These are phyloP conservation scores for Sesbania bispinosa DNA, from an alignment of 306 rosid genomes.

Conservation along the genomic window DNA sequence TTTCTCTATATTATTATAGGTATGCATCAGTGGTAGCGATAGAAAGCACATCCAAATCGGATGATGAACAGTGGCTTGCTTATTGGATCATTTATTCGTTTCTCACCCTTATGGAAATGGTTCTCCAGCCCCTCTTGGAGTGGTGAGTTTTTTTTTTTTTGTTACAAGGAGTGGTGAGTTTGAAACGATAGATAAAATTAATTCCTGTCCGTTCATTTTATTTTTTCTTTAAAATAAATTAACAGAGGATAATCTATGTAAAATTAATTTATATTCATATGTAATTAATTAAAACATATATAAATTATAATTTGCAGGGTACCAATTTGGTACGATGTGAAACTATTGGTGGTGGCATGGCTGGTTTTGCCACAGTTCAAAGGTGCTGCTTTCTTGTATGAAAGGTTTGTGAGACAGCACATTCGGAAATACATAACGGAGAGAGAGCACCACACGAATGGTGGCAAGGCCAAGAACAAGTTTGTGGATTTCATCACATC, in stretches of 20 bases:
- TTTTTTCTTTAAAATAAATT: neutral
- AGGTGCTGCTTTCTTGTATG: constrained; percentile 90
- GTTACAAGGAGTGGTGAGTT: too few species aligned
- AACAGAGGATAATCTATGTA: neutral
- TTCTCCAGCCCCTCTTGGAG: constrained; percentile 55
- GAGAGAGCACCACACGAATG: neutral
- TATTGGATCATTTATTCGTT: constrained; percentile 91
- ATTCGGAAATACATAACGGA: constrained; percentile 34
- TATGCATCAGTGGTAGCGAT: constrained; percentile 88
- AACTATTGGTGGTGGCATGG: constrained; percentile 76
- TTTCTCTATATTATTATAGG: constrained; percentile 36
- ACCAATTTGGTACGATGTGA: constrained; percentile 72
- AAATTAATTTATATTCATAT: neutral
- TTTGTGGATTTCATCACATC: constrained; percentile 36
- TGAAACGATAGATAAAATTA: too few species aligned
- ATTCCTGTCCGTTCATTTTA: too few species aligned
- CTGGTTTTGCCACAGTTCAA: constrained; percentile 80
- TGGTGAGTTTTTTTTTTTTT: constrained; percentile 39
- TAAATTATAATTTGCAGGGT: constrained; percentile 44
- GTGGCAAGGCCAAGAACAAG: constrained; percentile 35
- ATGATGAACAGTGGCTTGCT: constrained; percentile 92
- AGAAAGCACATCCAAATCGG: constrained; percentile 67
- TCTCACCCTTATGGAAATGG: constrained; percentile 79
- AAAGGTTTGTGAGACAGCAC: constrained; percentile 57
- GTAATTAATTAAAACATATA: neutral